A percentile compares a stretch with the other conserved stretches of the same genome.
phyloP scores from a whole-genome alignment of 2,329 filamentous ascomycete genomes.

The Arachnopeziza araneosa region DNA sequence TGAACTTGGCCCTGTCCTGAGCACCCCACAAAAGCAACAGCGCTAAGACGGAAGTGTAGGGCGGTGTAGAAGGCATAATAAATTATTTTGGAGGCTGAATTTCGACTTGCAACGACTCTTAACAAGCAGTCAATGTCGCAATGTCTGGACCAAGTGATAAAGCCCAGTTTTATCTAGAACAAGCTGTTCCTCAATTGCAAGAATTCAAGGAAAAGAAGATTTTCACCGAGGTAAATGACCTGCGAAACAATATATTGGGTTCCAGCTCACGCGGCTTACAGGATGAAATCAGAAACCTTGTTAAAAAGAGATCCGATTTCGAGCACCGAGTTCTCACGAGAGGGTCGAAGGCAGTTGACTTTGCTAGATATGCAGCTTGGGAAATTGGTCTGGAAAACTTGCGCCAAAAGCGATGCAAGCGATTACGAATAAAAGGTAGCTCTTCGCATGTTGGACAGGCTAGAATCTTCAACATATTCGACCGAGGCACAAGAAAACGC shows the following conservation, averaged over 20 bases:
- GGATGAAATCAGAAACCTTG: conserved; percentile 83
- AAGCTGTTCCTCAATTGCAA: conserved; percentile 83
- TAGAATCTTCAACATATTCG: conserved; percentile 83
- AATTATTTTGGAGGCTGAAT: background rate
- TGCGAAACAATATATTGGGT: background rate
- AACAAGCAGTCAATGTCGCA: background rate
- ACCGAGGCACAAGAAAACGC: conserved; percentile 79
- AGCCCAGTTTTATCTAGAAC: conserved; percentile 90
- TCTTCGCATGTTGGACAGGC: conserved; percentile 68
- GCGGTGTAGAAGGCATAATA: background rate
- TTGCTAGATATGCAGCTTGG: conserved; percentile 74
- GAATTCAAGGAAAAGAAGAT: conserved; percentile 90
- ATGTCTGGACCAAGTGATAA: conserved; percentile 80
- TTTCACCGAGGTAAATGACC: conserved; percentile 63
- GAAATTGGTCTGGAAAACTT: conserved; percentile 67
- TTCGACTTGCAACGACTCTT: background rate
- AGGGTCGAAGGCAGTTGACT: conserved; percentile 71
- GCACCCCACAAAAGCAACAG: conserved; percentile 4
- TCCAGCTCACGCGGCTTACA: background rate
- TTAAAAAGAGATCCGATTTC: conserved; percentile 85
- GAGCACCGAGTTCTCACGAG: conserved; percentile 86
- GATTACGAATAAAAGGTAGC: conserved; percentile 66
- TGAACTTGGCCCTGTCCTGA: background rate
- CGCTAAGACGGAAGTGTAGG: background rate
- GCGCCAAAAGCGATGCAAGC: conserved; percentile 74